These are phyloP conservation scores for Malassezia yamatoensis DNA, from an alignment of 1,284 basidiomycete genomes.

Conservation along the genomic window DNA sequence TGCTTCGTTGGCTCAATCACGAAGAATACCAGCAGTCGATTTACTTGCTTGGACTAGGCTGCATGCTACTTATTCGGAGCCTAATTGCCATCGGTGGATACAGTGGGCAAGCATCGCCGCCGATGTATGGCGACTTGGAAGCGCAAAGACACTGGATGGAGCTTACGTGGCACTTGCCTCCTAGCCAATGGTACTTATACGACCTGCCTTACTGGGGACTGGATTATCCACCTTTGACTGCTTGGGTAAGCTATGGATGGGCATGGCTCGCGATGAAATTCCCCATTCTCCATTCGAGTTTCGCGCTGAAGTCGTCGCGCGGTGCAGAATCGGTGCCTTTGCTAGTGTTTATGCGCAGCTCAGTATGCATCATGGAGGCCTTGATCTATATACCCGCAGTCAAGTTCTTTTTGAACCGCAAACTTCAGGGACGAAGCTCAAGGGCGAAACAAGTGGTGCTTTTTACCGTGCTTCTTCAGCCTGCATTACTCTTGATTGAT, in stretches of 20 bases:
- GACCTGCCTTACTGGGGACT: constrained; percentile 82
- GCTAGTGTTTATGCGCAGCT: constrained; percentile 66
- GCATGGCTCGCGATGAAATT: constrained; percentile 20
- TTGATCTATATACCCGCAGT: constrained; percentile 65
- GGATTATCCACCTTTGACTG: constrained; percentile 71
- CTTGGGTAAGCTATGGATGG: constrained; percentile 50
- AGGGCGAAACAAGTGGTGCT: constrained; percentile 36
- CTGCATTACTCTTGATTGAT: constrained; percentile 71
- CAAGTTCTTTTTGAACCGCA: constrained; percentile 28
- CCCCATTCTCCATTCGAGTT: constrained; percentile 33
- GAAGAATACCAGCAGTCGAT: constrained; percentile 22
- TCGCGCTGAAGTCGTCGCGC: constrained; percentile 64
- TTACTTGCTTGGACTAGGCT: constrained; percentile 16
- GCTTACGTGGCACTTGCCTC: constrained; percentile 64
- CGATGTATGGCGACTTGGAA: constrained; percentile 83
- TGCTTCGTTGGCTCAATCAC: constrained; percentile 33
- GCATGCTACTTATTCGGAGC: constrained; percentile 25
- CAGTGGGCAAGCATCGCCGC: constrained; percentile 61
- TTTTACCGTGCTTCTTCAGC: constrained; percentile 63
- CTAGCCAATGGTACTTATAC: constrained; percentile 70
- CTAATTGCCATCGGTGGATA: constrained; percentile 28
- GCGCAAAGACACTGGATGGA: constrained; percentile 93
- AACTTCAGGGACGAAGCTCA: constrained; percentile 31
- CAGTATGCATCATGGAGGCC: constrained; percentile 62
- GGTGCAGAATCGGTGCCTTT: constrained; percentile 58